Base-by-base conservation (phyloP, 73 alveolate genomes). In the Halteria grandinella region DNA sequence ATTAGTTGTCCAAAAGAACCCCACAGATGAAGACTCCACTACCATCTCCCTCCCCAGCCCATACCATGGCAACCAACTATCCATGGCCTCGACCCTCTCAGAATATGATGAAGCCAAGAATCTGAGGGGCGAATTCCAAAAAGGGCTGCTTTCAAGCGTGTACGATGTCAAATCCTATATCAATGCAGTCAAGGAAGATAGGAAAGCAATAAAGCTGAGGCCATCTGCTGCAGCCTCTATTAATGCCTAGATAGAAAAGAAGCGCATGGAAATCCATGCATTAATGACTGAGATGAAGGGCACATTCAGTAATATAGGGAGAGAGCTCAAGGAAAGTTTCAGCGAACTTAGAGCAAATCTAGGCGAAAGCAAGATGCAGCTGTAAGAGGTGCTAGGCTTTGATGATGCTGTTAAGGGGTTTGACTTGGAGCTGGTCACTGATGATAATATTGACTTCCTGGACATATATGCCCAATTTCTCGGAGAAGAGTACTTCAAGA, bases 351-450 rank as follows among this genome's bases (percentile, higher is more conserved):
- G 34, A 28, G 49, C 31, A 17, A 87, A 83, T 24, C 6, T 83
- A 24, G 59, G 63, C 47, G 71, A 24, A 15, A 34, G 29, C 3
- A 77, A 57, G 37, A 23, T 21, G 12, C 75, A 44, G 51, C 34
- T 77, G 28, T 53, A 71, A 8, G 81, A 48, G 15, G 31, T 50
- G 21, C 55, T 63, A 3, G 77, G 88, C 32, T 77, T 51, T 60
- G 82, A 36, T 6, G 87, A 75, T 25, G 58, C 57, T 10, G 92
- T 83, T 29, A 73, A 54, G 51, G 92, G 92, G 20, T 83, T 83
- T 39, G 92, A 83, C 51, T 15, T 83, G 37, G 92, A 83, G 21
- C 47, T 72, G 57, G 28, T 40, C 54, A 69, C 64, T 7, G 88
- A 84, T 24, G 93, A 75, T 51, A 8, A 37, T 5, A 75, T 64